Conservation (phyloP, 768 basidiomycete genomes). For the Rhizopogon salebrosus region DNA sequence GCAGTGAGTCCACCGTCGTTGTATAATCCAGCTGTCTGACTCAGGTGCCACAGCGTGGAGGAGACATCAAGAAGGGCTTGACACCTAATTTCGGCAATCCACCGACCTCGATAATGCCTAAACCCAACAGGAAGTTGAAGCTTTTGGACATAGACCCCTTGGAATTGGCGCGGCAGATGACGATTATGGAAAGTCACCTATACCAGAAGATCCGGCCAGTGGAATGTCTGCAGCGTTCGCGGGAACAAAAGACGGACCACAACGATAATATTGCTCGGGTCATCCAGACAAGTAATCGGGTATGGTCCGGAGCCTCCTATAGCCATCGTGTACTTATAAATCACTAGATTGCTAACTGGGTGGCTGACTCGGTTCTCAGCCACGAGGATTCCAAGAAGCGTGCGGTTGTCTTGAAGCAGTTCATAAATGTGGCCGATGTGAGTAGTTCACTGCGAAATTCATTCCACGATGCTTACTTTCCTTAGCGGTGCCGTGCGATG, state of each 20-base stretch:
- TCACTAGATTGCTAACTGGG: slow-evolving; percentile 85
- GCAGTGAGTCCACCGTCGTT: slow-evolving; percentile 47
- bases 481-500: slow-evolving; percentile 80
- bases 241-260: slow-evolving; percentile 68
- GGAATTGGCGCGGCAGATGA: slow-evolving; percentile 90
- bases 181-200: slow-evolving; percentile 81
- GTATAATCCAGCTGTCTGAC: slow-evolving; percentile 10
- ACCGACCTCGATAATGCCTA: slow-evolving; percentile 74
- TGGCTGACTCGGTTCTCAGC: slow-evolving; percentile 75
- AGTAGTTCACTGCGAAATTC: slow-evolving; percentile 24
- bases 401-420: slow-evolving; percentile 78
- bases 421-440: slow-evolving; percentile 89
- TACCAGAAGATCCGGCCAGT: slow-evolving; percentile 86
- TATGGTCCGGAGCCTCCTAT: slow-evolving; percentile 26
- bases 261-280: slow-evolving; percentile 83
- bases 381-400: slow-evolving; percentile 83
- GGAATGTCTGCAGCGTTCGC: slow-evolving; percentile 84
- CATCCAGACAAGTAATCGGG: slow-evolving; percentile 85
- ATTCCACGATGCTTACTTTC: slow-evolving; percentile 6
- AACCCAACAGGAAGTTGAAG: slow-evolving; percentile 66
- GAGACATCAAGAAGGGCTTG: slow-evolving; percentile 52
- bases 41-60: slow-evolving; percentile 36
- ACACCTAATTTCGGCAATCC: slow-evolving; percentile 53
- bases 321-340: slow-evolving; percentile 1
- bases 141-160: slow-evolving; percentile 82